A percentile compares a stretch with the other conserved stretches of the same genome.
Conservation (phyloP, 495 filamentous ascomycete species). For the Aspergillus wentii region DNA sequence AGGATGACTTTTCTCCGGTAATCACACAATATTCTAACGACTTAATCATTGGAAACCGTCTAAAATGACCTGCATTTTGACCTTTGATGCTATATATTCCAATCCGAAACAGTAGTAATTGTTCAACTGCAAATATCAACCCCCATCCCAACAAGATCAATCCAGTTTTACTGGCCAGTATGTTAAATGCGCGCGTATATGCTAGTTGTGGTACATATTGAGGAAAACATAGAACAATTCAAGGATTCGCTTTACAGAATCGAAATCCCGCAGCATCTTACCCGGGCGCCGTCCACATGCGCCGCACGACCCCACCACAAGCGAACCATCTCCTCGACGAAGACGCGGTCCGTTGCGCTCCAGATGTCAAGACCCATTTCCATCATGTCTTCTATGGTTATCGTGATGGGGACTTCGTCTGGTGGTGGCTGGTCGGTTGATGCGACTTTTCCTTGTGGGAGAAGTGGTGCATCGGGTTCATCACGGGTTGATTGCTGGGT, state of each 20-base stretch:
- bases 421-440: slow-evolving; percentile 10
- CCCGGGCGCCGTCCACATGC: slow-evolving; percentile 62
- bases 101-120: too few species aligned
- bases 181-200: too few species aligned
- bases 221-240: not conserved
- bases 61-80: too few species aligned
- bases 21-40: too few species aligned
- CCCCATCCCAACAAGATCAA: too few species aligned
- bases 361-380: slow-evolving; percentile 84
- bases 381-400: slow-evolving; percentile 66
- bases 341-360: slow-evolving; percentile 71
- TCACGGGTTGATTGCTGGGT: slow-evolving; percentile 23
- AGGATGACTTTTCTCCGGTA: too few species aligned
- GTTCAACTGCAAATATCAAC: too few species aligned
- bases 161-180: too few species aligned
- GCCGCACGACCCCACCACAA: slow-evolving; percentile 70
- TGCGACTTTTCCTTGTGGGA: slow-evolving; percentile 12
- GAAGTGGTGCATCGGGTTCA: not conserved
- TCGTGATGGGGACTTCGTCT: slow-evolving; percentile 33
- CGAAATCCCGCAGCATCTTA: slow-evolving; percentile 77
- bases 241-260: slow-evolving; percentile 55
- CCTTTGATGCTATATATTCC: too few species aligned
- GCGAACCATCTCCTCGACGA: slow-evolving; percentile 60
- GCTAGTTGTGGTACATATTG: slow-evolving; percentile 7
- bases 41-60: too few species aligned